Percentiles rank a stretch among this genome's conserved stretches.
These are phyloP conservation scores for Baorangia bicolor DNA, from an alignment of 768 basidiomycete genomes.

Conservation along the genomic window DNA sequence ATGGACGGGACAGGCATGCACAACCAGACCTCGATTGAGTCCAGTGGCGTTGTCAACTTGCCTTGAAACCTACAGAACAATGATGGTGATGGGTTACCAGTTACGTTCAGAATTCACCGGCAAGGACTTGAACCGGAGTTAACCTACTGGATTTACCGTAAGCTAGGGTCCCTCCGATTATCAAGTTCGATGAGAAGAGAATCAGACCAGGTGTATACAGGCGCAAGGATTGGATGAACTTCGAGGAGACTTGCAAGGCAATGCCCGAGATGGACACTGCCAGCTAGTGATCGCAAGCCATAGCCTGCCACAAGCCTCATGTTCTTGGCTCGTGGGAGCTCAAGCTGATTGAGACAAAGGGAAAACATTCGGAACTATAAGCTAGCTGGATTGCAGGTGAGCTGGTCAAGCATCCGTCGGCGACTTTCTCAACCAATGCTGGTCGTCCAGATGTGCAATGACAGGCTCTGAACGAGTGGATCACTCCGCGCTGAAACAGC, in stretches of 20 bases:
- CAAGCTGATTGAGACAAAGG: neutral
- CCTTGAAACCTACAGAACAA: slow-evolving; percentile 6
- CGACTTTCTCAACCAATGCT: neutral
- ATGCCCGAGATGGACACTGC: neutral
- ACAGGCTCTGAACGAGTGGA: neutral
- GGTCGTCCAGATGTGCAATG: neutral
- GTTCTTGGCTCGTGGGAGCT: neutral
- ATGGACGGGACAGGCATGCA: neutral
- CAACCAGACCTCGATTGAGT: slow-evolving; percentile 15
- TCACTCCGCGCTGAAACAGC: slow-evolving; percentile 5
- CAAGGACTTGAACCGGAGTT: neutral
- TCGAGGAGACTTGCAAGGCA: neutral
- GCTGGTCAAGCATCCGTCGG: neutral
- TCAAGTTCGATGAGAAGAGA: neutral
- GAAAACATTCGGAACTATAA: neutral
- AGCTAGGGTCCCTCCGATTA: neutral
- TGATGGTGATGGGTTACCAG: neutral
- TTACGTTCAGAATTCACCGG: neutral
- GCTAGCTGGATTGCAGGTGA: neutral
- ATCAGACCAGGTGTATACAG: neutral
- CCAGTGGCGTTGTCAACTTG: neutral
- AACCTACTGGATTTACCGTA: slow-evolving; percentile 1
- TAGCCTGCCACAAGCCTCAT: neutral
- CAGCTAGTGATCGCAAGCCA: neutral
- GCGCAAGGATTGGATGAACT: neutral